phyloP scores from a whole-genome alignment of 305 asterid genomes.

The Ajuga reptans region DNA sequence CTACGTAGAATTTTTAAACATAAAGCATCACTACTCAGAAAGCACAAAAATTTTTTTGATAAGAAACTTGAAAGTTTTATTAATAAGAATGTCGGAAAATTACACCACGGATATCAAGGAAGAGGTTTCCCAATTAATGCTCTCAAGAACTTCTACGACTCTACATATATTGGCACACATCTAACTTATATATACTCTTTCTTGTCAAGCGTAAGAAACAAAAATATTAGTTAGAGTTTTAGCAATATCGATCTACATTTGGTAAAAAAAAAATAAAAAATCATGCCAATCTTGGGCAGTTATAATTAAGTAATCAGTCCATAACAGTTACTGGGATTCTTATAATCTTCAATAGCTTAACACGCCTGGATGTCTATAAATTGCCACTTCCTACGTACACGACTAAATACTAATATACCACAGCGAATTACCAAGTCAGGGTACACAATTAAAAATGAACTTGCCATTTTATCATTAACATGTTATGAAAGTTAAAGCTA shows the following conservation, averaged over 20 bases:
- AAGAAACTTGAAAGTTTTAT: too few relatives aligned
- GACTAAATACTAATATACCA: background rate
- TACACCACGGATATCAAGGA: too few relatives aligned
- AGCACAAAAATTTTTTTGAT: too few relatives aligned
- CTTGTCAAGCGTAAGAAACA: background rate
- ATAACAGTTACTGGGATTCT: background rate
- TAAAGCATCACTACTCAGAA: background rate
- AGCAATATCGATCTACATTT: background rate
- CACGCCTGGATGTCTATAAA: background rate
- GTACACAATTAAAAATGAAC: background rate
- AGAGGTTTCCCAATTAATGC: too few relatives aligned
- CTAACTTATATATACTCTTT: background rate
- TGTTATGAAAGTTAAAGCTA: background rate
- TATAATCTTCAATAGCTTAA: background rate
- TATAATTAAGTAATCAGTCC: background rate
- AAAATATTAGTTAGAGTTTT: background rate
- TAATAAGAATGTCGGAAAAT: too few relatives aligned
- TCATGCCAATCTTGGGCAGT: background rate
- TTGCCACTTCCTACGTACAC: background rate
- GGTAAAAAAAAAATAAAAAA: too few relatives aligned
- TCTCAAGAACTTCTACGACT: too few relatives aligned
- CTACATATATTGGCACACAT: background rate
- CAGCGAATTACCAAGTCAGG: background rate
- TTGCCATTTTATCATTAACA: background rate
- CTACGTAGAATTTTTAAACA: background rate